These are phyloP conservation scores for Eucalyptus dawsonii DNA, from an alignment of 345 rosid species.

Conservation along the genomic window DNA sequence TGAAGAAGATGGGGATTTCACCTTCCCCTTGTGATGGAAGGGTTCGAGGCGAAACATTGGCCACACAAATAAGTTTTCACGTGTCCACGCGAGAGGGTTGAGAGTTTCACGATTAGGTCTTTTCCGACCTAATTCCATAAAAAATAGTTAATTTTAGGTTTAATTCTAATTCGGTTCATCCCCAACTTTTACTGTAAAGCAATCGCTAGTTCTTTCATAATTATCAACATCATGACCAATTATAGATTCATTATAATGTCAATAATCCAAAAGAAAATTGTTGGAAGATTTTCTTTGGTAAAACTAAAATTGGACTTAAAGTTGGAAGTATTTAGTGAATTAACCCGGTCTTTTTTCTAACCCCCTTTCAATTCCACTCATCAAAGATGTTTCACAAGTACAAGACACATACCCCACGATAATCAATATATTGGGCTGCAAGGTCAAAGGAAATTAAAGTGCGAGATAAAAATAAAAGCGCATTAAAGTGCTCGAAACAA, in stretches of 20 bases:
- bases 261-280: neutral
- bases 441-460: neutral
- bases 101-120: neutral
- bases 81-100: neutral
- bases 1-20: too few relatives aligned
- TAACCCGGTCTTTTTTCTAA: neutral
- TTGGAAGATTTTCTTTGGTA: neutral
- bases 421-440: neutral
- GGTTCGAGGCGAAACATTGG: too few relatives aligned
- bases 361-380: neutral
- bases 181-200: accelerated
- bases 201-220: neutral
- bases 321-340: neutral
- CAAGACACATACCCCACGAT: neutral
- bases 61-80: neutral
- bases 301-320: neutral
- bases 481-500: neutral
- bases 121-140: neutral
- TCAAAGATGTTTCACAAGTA: neutral
- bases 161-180: neutral
- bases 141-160: neutral
- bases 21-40: too few relatives aligned
- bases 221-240: neutral
- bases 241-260: neutral
- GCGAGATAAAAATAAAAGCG: neutral